Conservation (phyloP, 2,329 filamentous ascomycete species). For the Sclerotinia glacialis region DNA sequence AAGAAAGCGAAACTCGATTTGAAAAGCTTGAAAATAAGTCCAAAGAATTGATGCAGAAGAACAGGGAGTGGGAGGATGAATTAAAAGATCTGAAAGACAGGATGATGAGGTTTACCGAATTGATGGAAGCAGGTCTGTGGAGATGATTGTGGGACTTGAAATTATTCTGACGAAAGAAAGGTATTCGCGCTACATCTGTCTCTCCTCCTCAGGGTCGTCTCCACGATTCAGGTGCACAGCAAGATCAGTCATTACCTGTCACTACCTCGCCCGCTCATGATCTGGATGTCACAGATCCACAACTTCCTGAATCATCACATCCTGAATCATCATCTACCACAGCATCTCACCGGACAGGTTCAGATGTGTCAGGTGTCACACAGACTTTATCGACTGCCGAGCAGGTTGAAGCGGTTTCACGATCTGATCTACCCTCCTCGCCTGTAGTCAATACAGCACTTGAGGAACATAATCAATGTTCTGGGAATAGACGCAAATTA, state of each 20-base stretch:
- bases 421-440: neutral
- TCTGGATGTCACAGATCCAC: neutral
- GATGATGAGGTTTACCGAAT: neutral
- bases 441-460: neutral
- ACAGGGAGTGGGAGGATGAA: neutral
- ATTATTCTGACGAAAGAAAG: neutral
- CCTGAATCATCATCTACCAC: neutral
- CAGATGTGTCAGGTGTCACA: neutral
- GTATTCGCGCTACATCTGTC: neutral
- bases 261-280: neutral
- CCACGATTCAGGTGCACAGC: neutral
- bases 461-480: too few relatives aligned
- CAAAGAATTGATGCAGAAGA: neutral
- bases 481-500: neutral
- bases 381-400: neutral
- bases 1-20: slow-evolving; percentile 5
- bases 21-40: neutral
- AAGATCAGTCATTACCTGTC: too few relatives aligned
- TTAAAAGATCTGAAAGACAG: neutral
- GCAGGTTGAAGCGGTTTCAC: neutral
- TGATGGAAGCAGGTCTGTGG: neutral
- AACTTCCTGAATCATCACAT: neutral
- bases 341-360: neutral
- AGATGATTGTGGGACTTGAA: neutral
- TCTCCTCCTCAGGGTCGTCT: too few relatives aligned